These are phyloP conservation scores for Syzygium aromaticum DNA, from an alignment of 345 rosid genomes.

Conservation along the genomic window DNA sequence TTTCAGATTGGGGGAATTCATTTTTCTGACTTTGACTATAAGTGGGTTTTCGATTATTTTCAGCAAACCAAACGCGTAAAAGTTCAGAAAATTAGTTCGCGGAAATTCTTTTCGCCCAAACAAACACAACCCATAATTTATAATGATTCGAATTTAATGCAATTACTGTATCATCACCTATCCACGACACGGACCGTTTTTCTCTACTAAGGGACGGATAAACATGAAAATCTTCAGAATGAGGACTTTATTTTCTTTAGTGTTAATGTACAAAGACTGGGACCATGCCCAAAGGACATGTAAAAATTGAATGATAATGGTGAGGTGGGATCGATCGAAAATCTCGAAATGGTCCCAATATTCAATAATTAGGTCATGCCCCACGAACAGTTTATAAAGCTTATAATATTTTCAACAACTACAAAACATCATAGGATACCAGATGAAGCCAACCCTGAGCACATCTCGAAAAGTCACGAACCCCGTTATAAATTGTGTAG, in stretches of 20 bases:
- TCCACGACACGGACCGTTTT: rapidly evolving
- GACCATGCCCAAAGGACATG: not conserved
- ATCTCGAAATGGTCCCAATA: not conserved
- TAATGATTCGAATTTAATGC: not conserved
- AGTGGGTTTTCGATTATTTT: not conserved
- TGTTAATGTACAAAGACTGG: not conserved
- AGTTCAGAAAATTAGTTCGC: too few relatives aligned
- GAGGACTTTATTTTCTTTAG: not conserved
- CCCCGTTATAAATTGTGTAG: too few relatives aligned
- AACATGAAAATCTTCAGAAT: not conserved
- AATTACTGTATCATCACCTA: not conserved
- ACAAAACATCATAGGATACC: not conserved
- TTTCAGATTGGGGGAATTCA: not conserved
- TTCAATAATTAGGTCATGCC: not conserved
- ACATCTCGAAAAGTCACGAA: not conserved
- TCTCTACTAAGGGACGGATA: not conserved
- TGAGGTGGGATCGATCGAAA: not conserved
- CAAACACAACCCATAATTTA: too few relatives aligned
- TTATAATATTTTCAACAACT: not conserved
- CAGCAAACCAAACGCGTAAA: not conserved
- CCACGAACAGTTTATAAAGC: not conserved
- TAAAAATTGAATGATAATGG: not conserved
- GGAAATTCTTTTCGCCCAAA: too few relatives aligned
- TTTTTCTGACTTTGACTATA: rapidly evolving
- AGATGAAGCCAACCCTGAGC: not conserved